Base-by-base conservation (phyloP, 2,329 filamentous ascomycete genomes). In the Alternaria brassicicola region DNA sequence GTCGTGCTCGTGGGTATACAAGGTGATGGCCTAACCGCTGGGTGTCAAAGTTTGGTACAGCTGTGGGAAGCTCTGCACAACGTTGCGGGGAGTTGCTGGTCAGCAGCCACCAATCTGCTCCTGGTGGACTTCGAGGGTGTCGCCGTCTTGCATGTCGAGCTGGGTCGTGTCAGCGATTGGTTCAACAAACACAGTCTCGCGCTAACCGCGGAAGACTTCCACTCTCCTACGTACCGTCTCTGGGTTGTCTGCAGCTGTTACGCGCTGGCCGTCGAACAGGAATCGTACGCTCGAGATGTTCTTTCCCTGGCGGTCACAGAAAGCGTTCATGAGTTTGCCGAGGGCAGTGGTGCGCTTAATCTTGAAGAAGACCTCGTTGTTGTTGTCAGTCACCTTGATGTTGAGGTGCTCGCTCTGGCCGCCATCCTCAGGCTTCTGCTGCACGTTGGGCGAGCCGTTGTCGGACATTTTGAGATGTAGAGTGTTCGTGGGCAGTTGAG, bases 301-400 rank as follows among this genome's bases (percentile, higher is more conserved):
- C 83, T 98, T 98, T 70, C 95, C 95, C 78, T 97, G 93, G 23
- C 95, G 88, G 68, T 98, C 94, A 79, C 95, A 99, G 79, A 98
- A 99, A 19, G 95, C 95, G 62, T 92, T 90, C 95, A 99, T 99
- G 54, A 99, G 84, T 84, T 99, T 99, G 82, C 97, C 95, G 1
- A 99, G 86, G 78, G 93, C 91, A 1, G 95, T 99, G 21, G 90
- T 93, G 35, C 93, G 88, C 89, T 99, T 99, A 83, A 99, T 99
- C 85, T 99, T 99, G 85, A 99, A 99, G 80, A 98, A 99, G 71
- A 99, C 94, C 78, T 99, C 95, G 78, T 99, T 99, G 83, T 97
- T 97, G 82, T 96, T 97, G 72, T 99, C 95, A 0, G 95, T 98
- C 13, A 99, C 95, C 79, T 99, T 99, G 82, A 99, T 98, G 82